These are phyloP conservation scores for Trichoderma citrinoviride DNA, from an alignment of 2,329 filamentous ascomycete genomes.

Conservation along the genomic window DNA sequence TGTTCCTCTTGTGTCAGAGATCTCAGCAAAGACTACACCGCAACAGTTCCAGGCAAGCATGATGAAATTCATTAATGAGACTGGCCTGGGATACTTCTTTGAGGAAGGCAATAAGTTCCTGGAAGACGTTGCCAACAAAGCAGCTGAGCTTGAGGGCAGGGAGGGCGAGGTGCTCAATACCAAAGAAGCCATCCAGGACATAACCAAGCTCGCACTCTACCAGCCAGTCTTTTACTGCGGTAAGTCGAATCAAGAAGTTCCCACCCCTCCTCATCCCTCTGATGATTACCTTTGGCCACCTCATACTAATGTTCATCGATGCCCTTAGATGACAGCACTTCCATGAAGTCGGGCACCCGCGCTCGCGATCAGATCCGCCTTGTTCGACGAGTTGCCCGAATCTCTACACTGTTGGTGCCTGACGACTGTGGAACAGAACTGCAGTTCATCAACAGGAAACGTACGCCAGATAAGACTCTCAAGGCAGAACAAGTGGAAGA, in stretches of 20 bases:
- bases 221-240: conserved; percentile 18
- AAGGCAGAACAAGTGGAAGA: neutral
- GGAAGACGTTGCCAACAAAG: neutral
- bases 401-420: conserved; percentile 14
- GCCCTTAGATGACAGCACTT: conserved; percentile 13
- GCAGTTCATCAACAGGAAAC: conserved; percentile 12
- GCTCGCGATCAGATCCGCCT: conserved; percentile 2
- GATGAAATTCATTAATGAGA: neutral
- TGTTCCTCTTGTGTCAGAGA: neutral
- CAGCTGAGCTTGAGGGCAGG: neutral
- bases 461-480: neutral
- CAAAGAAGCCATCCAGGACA: neutral
- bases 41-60: conserved; percentile 6
- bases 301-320: neutral
- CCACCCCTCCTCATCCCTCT: neutral
- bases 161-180: neutral
- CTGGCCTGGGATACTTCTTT: neutral
- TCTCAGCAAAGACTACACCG: neutral
- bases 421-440: neutral
- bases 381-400: neutral
- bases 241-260: neutral
- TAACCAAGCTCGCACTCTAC: conserved; percentile 1
- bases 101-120: neutral
- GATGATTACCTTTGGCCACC: neutral
- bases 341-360: conserved; percentile 4